Conservation (phyloP, 805 yeast genomes). For the Wickerhamiella domercqiae region DNA sequence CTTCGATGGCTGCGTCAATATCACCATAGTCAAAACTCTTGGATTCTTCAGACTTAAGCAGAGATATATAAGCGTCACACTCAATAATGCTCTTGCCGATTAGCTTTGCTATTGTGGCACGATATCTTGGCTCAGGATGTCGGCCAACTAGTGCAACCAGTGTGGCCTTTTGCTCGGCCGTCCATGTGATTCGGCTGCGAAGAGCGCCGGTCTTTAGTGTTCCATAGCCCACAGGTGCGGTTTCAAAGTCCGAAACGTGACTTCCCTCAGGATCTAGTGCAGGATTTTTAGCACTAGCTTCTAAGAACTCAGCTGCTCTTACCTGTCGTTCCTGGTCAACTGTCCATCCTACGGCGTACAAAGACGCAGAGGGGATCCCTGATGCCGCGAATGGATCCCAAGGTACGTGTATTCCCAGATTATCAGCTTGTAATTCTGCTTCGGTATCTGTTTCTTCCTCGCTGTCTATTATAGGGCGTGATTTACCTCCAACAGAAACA, state of each 20-base stretch:
- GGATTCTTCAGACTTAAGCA: slow-evolving; percentile 1
- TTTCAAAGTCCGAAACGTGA: slow-evolving; percentile 3
- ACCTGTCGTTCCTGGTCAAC: not conserved
- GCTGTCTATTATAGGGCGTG: too few relatives aligned
- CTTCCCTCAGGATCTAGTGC: not conserved
- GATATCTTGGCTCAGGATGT: slow-evolving; percentile 6
- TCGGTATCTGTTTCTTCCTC: not conserved
- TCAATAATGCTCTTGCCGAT: slow-evolving; percentile 11
- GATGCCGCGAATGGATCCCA: slow-evolving; percentile 1
- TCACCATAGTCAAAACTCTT: slow-evolving; percentile 4
- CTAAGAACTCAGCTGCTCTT: not conserved
- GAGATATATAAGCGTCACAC: slow-evolving; percentile 8
- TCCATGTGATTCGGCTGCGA: slow-evolving; percentile 5
- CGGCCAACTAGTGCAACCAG: slow-evolving; percentile 13
- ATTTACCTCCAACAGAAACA: too few relatives aligned
- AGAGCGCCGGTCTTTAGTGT: not conserved
- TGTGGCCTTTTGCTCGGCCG: slow-evolving; percentile 9
- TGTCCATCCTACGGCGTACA: not conserved
- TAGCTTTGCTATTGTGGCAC: slow-evolving; percentile 10
- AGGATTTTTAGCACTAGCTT: not conserved
- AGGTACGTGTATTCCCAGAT: not conserved
- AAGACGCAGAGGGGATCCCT: not conserved
- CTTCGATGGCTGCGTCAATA: slow-evolving; percentile 14
- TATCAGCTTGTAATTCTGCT: not conserved
- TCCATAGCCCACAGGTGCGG: slow-evolving; percentile 1